Percentiles rank a stretch among this genome's conserved stretches.
These are phyloP conservation scores for Tuber borchii DNA, from an alignment of 495 filamentous ascomycete genomes.

Conservation along the genomic window DNA sequence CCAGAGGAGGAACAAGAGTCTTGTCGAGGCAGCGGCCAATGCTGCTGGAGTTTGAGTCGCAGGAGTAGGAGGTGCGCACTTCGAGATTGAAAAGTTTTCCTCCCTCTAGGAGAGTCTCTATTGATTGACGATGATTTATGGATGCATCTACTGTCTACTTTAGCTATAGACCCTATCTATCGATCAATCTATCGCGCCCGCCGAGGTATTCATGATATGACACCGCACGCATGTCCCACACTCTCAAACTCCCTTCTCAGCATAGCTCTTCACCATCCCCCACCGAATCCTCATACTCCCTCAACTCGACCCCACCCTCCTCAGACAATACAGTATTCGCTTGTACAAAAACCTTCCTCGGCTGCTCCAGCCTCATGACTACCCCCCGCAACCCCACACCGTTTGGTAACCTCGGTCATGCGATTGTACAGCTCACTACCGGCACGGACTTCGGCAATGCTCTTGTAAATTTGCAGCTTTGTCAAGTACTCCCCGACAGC, in stretches of 20 bases:
- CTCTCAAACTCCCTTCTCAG: constrained; percentile 59
- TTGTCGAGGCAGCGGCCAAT: no score
- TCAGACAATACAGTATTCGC: constrained; percentile 70
- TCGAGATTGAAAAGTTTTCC: no score
- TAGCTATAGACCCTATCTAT: no score
- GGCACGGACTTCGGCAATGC: constrained; percentile 70
- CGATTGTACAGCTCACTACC: constrained; percentile 71
- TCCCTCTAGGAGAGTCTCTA: no score
- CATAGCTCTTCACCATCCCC: constrained; percentile 85
- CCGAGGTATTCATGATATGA: no score
- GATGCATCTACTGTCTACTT: no score
- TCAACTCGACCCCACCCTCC: constrained; percentile 67
- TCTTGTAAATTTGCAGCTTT: constrained; percentile 87
- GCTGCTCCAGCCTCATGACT: constrained; percentile 81
- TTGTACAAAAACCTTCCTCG: constrained; percentile 93
- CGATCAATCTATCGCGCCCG: no score
- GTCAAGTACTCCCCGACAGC: constrained; percentile 85
- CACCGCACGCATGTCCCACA: background rate
- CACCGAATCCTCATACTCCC: constrained; percentile 79
- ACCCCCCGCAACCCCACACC: constrained; percentile 68
- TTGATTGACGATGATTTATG: no score
- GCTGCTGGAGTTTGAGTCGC: no score
- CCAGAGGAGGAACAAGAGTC: no score
- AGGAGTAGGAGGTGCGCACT: no score
- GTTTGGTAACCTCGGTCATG: constrained; percentile 70